Percentiles rank a stretch among this genome's conserved stretches.
These are phyloP conservation scores for Auricularia auricula-judae DNA, from an alignment of 768 basidiomycete species.

Conservation along the genomic window DNA sequence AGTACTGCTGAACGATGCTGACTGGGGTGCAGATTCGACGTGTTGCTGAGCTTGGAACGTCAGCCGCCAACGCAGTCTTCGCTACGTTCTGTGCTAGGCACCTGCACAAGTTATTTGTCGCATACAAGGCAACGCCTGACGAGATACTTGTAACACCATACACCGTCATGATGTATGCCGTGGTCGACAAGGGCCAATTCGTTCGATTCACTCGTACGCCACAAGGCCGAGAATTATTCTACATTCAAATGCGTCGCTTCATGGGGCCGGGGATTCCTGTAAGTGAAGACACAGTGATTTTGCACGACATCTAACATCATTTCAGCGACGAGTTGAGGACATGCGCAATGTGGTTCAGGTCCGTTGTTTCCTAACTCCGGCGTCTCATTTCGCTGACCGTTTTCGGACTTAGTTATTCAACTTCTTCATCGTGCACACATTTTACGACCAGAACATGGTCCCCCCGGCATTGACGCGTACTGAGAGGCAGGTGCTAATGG, in stretches of 20 bases:
- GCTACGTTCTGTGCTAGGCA: not conserved
- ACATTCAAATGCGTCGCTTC: not conserved
- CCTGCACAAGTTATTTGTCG: not conserved
- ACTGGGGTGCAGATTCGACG: not conserved
- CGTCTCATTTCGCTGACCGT: too few relatives aligned
- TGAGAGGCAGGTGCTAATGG: not conserved
- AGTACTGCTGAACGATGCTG: not conserved
- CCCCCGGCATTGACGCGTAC: not conserved
- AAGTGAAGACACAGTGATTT: not conserved
- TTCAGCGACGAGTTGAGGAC: not conserved
- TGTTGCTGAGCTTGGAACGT: not conserved
- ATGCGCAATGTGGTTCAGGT: not conserved
- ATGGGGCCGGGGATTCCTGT: not conserved
- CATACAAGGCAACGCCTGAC: constrained; percentile 1
- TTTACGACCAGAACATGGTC: not conserved
- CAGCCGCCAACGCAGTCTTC: not conserved
- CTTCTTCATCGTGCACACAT: not conserved
- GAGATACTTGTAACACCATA: not conserved
- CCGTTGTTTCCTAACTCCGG: too few relatives aligned
- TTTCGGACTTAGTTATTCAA: not conserved
- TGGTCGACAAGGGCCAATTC: not conserved
- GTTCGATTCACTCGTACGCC: not conserved
- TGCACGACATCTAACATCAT: not conserved
- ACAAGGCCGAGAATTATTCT: not conserved
- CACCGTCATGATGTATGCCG: not conserved